Evolutionary conservation across 257 asterid species (phyloP).

Genomic region (Ilex aquifolium): DNA sequence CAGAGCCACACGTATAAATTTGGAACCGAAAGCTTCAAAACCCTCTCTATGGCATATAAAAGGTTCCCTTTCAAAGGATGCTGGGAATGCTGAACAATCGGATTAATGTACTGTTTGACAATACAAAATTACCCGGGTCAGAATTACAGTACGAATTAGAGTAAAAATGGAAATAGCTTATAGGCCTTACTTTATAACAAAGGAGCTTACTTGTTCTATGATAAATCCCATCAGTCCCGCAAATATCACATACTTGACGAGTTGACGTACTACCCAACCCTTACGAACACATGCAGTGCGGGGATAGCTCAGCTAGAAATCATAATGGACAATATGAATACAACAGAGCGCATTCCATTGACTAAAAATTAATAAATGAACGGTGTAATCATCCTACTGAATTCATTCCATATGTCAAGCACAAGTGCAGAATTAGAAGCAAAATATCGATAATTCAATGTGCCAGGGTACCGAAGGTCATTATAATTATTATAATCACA

Average conservation of each 20-base stretch:
- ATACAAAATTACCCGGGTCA: slow-evolving; percentile 5
- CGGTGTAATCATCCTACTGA: no score
- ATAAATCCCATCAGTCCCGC: slow-evolving; percentile 93
- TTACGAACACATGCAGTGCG: slow-evolving; percentile 75
- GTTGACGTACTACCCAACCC: slow-evolving; percentile 94
- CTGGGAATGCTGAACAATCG: slow-evolving; percentile 84
- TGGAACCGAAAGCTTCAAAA: slow-evolving; percentile 96
- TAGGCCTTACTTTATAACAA: slow-evolving; percentile 1
- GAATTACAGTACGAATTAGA: neutral
- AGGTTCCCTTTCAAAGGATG: slow-evolving; percentile 92
- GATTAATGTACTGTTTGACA: slow-evolving; percentile 84
- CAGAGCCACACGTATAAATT: slow-evolving; percentile 98
- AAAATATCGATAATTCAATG: no score
- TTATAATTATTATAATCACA: no score
- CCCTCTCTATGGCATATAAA: slow-evolving; percentile 84
- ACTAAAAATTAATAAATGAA: no score
- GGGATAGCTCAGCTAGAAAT: slow-evolving; percentile 85
- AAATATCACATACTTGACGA: slow-evolving; percentile 77
- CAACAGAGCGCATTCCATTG: no score
- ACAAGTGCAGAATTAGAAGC: no score
- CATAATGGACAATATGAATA: slow-evolving; percentile 5
- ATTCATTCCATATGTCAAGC: no score
- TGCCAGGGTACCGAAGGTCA: no score
- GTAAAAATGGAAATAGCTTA: neutral
- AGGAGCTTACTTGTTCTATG: slow-evolving; percentile 69